Base-by-base conservation (phyloP, 2,329 filamentous ascomycete genomes). In the Sphaerostilbella broomeana region DNA sequence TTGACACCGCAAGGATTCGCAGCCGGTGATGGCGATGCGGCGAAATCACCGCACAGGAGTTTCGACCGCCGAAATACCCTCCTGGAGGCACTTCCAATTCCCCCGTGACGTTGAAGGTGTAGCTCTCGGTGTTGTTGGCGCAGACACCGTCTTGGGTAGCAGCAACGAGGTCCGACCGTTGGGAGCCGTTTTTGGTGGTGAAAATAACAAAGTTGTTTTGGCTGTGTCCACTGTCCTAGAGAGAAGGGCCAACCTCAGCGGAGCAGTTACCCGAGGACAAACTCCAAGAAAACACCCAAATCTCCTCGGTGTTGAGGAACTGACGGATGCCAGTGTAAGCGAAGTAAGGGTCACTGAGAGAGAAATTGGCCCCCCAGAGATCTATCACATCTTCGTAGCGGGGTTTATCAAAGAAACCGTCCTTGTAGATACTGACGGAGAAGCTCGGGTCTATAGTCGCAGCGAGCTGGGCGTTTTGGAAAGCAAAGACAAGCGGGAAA, bases 401-500 rank as follows among this genome's bases (percentile, higher is more conserved):
- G 10, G 13, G 9, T 6, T 15, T 21, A 10, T 18, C 15, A 17
- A 20, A 7, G 4, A 9, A 11, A 16, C 4, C 24, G 31, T 20
- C 24, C 31, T 7, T 13, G 16, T 21, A n/a, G n/a, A n/a, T 9
- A 4, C 24, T 13, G 5, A 21, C 5, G 17, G 11, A n/a, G 11
- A 12, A 24, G 2, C 3, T 4, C 7, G 20, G 10, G n/a, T 22
- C 9, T 6, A 34, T 10, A 34, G 15, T 11, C 7, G 2, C 2
- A 9, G 29, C 38, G 20, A 34, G 22, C 5, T 4, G 3, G n/a
- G 39, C 12, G 17, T 42, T 42, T 5, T 30, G 32, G 25, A 42
- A 13, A 8, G 32, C 31, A 26, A 42, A 17, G 26, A 42, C 39
- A 18, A 42, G 24, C 32, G 39, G 39, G 2, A 36, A 17, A 3